phyloP scores from a whole-genome alignment of 805 yeast species.

The Wickerhamomyces sydowiorum region DNA sequence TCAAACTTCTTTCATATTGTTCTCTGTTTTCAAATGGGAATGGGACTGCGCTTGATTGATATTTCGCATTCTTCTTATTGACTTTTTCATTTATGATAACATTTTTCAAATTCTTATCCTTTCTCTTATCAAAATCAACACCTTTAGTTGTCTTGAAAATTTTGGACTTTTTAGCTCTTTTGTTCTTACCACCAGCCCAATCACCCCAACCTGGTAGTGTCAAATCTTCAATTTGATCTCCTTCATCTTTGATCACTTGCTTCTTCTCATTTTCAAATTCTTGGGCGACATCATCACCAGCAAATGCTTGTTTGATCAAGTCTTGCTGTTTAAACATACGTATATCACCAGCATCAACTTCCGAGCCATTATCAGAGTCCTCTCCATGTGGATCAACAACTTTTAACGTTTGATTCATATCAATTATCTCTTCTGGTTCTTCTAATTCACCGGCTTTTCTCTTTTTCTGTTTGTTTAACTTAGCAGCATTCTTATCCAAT shows the following conservation, averaged over 20 bases:
- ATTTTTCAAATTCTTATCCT: constrained; percentile 67
- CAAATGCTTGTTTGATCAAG: constrained; percentile 86
- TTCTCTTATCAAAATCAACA: constrained; percentile 64
- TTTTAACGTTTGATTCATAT: constrained; percentile 48
- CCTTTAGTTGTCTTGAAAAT: constrained; percentile 73
- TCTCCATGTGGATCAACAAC: constrained; percentile 42
- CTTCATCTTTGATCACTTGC: constrained; percentile 66
- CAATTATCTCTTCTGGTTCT: constrained; percentile 34
- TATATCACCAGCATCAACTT: constrained; percentile 34
- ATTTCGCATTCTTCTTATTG: constrained; percentile 79
- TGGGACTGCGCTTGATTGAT: constrained; percentile 86
- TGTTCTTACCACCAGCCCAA: constrained; percentile 75
- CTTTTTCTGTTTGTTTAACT: constrained; percentile 22
- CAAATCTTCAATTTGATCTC: constrained; percentile 77
- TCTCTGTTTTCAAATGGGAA: constrained; percentile 91
- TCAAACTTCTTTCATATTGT: constrained; percentile 88
- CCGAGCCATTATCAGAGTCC: constrained; percentile 39
- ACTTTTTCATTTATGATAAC: constrained; percentile 88
- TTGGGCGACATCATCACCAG: constrained; percentile 89
- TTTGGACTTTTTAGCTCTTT: constrained; percentile 46
- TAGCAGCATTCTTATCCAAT: constrained; percentile 36
- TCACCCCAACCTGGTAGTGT: constrained; percentile 98
- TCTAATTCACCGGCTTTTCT: constrained; percentile 27
- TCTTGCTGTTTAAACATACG: constrained; percentile 73
- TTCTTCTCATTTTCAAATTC: constrained; percentile 76